Base-by-base conservation (phyloP, 768 basidiomycete genomes). In the Leccinum fibrillosum region DNA sequence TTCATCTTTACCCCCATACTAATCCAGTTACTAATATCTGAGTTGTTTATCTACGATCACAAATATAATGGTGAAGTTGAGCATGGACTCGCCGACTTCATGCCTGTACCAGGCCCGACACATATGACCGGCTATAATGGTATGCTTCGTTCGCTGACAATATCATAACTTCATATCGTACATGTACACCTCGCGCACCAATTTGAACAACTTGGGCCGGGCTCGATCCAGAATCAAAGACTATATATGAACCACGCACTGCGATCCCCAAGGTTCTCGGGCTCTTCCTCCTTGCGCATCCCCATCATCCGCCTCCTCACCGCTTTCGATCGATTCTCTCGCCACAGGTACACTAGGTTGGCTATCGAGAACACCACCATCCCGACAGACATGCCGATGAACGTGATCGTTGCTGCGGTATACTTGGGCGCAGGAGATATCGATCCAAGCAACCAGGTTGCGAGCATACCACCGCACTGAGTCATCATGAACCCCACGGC, bases 71-170 rank as follows among this genome's bases (percentile, higher is more conserved):
- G 28, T 30, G 28, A 28, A 0, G 28, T 28, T 9, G 28, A 30
- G 3, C 28, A 3, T 30, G 9, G 28, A 30, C 28, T 30, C 28
- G 28, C 28, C 9, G 28, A 30, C 28, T 30, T 30, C 28, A 28
- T 28, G 28, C 28, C 28, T 28, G 9, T 9, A 30, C 28, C 28
- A 30, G 9, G 28, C 28, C 28, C 9, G 28, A 30, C 28, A 30
- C 28, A 30, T 30, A 30, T 30, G 28, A 30, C 28, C 28, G 28
- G 28, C 28, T 30, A 30, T 30, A 30, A 30, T 30, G 0, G 92
- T 96, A 49, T 95, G 80, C 37, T 83, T 81, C 0, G 93, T 91
- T 44, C 83, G 80, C 45, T 85, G 83, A 55, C 88, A 89, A 69
- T 98, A 99, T 44, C 42, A 44, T 11, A 17, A 19, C 8, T n/a